A percentile compares a stretch with the other conserved stretches of the same genome.
phyloP scores from a whole-genome alignment of 257 asterid species.

The Ilex aquifolium region DNA sequence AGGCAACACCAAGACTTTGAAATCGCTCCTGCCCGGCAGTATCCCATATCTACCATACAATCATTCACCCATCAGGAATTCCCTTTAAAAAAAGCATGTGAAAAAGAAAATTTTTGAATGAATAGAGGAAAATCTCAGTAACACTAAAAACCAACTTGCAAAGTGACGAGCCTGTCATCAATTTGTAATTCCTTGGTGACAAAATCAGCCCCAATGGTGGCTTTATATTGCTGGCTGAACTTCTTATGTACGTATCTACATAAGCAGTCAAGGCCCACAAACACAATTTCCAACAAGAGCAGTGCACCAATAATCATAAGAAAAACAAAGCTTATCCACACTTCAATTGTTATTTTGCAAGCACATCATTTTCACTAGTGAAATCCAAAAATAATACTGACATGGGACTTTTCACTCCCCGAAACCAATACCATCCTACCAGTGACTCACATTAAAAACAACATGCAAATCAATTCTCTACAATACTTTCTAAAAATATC shows the following conservation, averaged over 20 bases:
- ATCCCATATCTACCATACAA: constrained; percentile 75
- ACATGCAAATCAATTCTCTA: too few relatives aligned
- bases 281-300: background rate
- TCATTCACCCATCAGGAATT: background rate
- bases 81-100: background rate
- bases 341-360: too few relatives aligned
- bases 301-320: background rate
- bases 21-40: constrained; percentile 99
- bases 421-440: too few relatives aligned
- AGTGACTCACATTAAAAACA: too few relatives aligned
- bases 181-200: constrained; percentile 92
- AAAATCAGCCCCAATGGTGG: constrained; percentile 99
- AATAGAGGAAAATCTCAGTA: background rate
- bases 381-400: too few relatives aligned
- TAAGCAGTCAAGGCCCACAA: constrained; percentile 35
- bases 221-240: constrained; percentile 94
- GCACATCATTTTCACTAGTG: too few relatives aligned
- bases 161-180: constrained; percentile 88
- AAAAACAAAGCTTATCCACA: background rate
- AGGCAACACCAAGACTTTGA: constrained; percentile 97
- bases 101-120: background rate
- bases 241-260: constrained; percentile 86
- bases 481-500: too few relatives aligned
- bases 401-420: too few relatives aligned
- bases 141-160: constrained; percentile 63